A percentile compares a stretch with the other conserved stretches of the same genome.
These are phyloP conservation scores for Coemansia sp. DNA, from an alignment of 192 early-diverging fungal species.

Conservation along the genomic window DNA sequence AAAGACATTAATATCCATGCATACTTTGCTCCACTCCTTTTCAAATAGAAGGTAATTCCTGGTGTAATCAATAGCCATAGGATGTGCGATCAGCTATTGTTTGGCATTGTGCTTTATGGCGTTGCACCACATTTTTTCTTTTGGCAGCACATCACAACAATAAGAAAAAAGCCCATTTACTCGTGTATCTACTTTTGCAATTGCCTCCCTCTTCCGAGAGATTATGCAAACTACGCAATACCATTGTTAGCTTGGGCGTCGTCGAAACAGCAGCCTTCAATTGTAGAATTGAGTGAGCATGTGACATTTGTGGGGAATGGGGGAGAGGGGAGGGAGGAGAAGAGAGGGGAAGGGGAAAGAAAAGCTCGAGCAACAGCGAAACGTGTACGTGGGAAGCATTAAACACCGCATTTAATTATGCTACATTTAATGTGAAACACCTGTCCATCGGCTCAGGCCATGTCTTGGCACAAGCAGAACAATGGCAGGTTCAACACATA, in stretches of 20 bases:
- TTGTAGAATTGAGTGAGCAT: background rate
- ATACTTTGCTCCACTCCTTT: background rate
- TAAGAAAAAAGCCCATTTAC: background rate
- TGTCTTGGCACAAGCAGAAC: background rate
- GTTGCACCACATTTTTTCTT: background rate
- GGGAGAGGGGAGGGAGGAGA: background rate
- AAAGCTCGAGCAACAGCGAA: background rate
- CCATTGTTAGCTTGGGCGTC: background rate
- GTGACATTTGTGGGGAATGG: background rate
- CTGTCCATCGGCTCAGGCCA: background rate
- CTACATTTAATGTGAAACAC: background rate
- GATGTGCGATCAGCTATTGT: background rate
- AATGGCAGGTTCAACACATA: constrained; percentile 5
- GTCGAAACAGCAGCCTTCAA: background rate
- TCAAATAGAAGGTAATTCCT: background rate
- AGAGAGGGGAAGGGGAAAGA: background rate
- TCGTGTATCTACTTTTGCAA: background rate
- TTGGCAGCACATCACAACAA: background rate
- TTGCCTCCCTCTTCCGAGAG: background rate
- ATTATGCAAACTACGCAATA: background rate
- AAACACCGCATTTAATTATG: background rate
- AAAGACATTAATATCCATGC: background rate
- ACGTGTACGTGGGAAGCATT: background rate
- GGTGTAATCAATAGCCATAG: background rate
- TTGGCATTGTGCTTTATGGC: background rate